Evolutionary conservation across 1,284 basidiomycete genomes (phyloP).

Genomic region (Serendipita sp.): DNA sequence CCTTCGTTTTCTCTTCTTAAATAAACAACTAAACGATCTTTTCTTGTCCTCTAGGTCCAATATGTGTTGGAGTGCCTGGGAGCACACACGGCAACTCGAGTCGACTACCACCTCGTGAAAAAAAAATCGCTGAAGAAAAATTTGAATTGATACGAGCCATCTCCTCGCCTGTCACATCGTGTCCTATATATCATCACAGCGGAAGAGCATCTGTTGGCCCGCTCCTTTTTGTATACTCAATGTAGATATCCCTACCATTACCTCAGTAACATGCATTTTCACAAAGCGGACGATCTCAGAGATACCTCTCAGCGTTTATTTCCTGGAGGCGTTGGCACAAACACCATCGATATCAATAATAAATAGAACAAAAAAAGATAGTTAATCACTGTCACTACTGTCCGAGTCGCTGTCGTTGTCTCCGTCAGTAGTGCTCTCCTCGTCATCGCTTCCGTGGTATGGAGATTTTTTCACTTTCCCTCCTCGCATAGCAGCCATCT

Average conservation of each 20-base stretch:
- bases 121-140: not conserved
- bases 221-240: not conserved
- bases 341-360: not conserved
- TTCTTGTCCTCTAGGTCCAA: not conserved
- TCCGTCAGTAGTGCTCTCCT: conserved; percentile 31
- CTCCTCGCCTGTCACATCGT: not conserved
- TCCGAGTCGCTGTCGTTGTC: conserved; percentile 35
- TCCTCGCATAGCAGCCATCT: conserved; percentile 97
- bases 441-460: conserved; percentile 25
- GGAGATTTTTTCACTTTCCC: conserved; percentile 60
- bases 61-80: conserved; percentile 4
- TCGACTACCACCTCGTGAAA: not conserved
- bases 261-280: no score
- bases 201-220: not conserved
- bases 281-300: not conserved
- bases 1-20: not conserved
- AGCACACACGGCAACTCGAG: not conserved
- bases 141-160: not conserved
- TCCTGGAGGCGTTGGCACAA: not conserved
- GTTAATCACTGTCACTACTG: conserved; percentile 27
- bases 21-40: not conserved
- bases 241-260: not conserved
- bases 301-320: not conserved
- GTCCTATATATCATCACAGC: not conserved
- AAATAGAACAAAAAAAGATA: not conserved